Evolutionary conservation across 2,329 filamentous ascomycete genomes (phyloP).

Genomic region (Emmonsiellopsis sp.): DNA sequence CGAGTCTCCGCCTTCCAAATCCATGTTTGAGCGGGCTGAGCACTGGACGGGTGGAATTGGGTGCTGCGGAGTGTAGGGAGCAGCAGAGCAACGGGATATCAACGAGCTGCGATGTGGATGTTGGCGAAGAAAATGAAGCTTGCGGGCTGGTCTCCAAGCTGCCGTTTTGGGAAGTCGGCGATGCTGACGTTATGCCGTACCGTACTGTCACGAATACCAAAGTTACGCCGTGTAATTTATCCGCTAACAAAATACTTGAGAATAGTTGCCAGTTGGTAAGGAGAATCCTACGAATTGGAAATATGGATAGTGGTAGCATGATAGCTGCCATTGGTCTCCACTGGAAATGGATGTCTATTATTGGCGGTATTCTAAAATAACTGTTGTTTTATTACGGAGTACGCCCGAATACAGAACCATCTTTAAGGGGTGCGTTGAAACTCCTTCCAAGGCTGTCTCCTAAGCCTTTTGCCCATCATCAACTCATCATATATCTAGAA

Average conservation of each 20-base stretch:
- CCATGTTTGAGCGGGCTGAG: slow-evolving; percentile 20
- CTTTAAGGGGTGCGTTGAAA: too few species aligned
- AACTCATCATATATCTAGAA: too few species aligned
- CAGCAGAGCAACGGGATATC: not conserved
- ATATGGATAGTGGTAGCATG: not conserved
- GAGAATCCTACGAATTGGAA: not conserved
- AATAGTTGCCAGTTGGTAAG: too few species aligned
- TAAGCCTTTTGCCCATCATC: too few species aligned
- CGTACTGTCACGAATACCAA: not conserved
- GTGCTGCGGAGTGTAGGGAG: not conserved
- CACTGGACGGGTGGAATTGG: not conserved
- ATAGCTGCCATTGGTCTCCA: too few species aligned
- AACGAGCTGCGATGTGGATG: not conserved
- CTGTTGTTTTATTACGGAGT: too few species aligned
- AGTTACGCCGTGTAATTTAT: slow-evolving; percentile 1
- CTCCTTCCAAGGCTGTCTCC: too few species aligned
- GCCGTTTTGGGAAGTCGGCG: not conserved
- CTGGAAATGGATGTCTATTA: too few species aligned
- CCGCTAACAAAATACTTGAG: not conserved
- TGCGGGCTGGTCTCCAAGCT: not conserved
- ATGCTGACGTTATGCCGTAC: not conserved
- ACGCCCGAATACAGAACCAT: too few species aligned
- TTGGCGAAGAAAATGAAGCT: not conserved
- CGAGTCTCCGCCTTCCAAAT: slow-evolving; percentile 37
- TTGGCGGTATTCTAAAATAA: too few species aligned